These are phyloP conservation scores for Globisporangium carolinianum DNA, from an alignment of 352 stramenopile genomes.

Conservation along the genomic window DNA sequence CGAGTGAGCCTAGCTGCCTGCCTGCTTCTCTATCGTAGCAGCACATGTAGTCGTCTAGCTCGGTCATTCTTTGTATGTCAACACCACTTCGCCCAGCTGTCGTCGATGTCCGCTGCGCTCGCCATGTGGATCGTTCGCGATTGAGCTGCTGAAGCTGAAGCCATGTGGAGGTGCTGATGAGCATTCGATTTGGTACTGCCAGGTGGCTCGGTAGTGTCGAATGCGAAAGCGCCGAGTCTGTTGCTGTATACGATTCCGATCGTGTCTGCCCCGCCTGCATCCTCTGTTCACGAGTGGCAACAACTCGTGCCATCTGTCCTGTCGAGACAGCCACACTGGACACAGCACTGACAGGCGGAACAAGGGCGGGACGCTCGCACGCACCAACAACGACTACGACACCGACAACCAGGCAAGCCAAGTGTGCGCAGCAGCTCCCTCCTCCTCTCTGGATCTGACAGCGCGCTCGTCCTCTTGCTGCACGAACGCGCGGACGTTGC, in stretches of 20 bases:
- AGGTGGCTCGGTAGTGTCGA: neutral
- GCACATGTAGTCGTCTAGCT: no score
- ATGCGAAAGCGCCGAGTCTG: neutral
- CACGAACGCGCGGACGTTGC: no score
- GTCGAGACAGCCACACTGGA: neutral
- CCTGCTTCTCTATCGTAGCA: no score
- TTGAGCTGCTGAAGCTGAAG: neutral
- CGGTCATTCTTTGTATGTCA: no score
- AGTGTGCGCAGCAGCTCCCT: neutral
- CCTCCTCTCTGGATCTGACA: neutral
- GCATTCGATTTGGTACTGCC: neutral
- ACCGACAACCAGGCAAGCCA: no score
- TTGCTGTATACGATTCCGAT: neutral
- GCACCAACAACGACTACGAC: no score
- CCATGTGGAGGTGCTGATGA: neutral
- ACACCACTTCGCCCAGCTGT: neutral
- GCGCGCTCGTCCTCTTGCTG: neutral
- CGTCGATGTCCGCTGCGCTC: no score
- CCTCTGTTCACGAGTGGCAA: neutral
- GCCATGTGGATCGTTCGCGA: no score
- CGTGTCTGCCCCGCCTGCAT: neutral
- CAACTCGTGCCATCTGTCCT: neutral
- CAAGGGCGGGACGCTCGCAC: neutral
- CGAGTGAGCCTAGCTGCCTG: neutral
- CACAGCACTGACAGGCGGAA: neutral